Evolutionary conservation across 768 basidiomycete species (phyloP), one percentile per base, ranked within the genome.

Genomic region (Podaxis carcinomalis): DNA sequence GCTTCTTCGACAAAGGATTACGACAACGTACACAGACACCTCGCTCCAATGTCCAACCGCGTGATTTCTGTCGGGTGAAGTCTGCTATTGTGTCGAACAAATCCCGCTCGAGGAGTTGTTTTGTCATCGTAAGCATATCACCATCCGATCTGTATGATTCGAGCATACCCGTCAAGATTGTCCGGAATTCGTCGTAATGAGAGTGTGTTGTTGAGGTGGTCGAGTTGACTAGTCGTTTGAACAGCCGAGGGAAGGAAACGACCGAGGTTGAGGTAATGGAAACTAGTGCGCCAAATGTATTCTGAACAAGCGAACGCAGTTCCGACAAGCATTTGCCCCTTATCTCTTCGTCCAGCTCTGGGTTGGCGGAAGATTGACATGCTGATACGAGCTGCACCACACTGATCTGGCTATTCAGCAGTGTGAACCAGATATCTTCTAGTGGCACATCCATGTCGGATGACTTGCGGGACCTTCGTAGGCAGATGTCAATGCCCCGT

Each of bases 141-240:
- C 91, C 92, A 64, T 99, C 95, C 3, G 90, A 86, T 40, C 89
- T 86, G 75, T 98, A 98, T 1, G 93, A 90, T 68, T 96, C 94
- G 67, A 98, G 74, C 93, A 98, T 99, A n/a, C 93, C 90, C 0
- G 87, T 88, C 32, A 99, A 78, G 62, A 99, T 95, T 10, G 85
- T 83, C 49, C 93, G 83, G 73, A 98, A 96, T 73, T 98, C 95
- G 21, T 88, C 86, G 73, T 98, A 98, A 27, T 87, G 84, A 11
- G 86, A 84, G 36, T 85, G 81, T 23, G 80, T 77, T 1, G 85
- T 76, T 2, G 83, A 75, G 21, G 86, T 77, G 4, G 86, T 80
- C 1, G 88, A 83, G 65, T 93, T 88, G 42, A 98, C 92, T 3
- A 98, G 82, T 5, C 94, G 86, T 66, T 92, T 94, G 83, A 99